Evolutionary conservation across 2,329 filamentous ascomycete species (phyloP), one percentile per base, ranked within the genome.

Genomic region (Colletotrichum zoysiae): DNA sequence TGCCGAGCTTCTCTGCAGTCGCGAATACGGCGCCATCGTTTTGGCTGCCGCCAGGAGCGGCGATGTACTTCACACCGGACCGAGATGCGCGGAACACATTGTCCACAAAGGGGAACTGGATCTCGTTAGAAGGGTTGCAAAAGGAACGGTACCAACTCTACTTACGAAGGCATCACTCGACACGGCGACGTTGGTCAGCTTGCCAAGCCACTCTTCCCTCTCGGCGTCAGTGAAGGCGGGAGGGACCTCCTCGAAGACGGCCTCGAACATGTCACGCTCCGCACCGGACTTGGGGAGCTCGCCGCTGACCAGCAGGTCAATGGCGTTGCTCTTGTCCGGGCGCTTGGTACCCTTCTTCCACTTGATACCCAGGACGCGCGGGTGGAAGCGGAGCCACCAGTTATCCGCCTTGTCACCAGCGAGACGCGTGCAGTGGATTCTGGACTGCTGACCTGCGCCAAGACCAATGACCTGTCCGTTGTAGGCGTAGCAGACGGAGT

Each of bases 371-470:
- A 98, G 88, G 16, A 96, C 93, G 65, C 94, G 92, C 77, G 94
- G 92, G 86, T 98, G 93, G 90, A 98, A 98, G 78, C 96, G 93
- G 88, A 99, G 93, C 96, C 95, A 99, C 95, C 95, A 98, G 88
- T 97, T 98, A 84, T 99, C 96, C 60, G 95, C 94, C 88, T 99
- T 99, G 87, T 98, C 95, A 73, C 96, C 96, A 14, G 96, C 96
- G 63, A 99, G 90, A 76, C 96, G 92, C 53, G 96, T 99, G 90
- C 96, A 99, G 88, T 99, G 96, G 77, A 99, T 99, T 77, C 96
- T 93, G 74, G 94, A 97, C 85, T 99, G 96, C 84, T 99, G 96
- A 73, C 96, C 96, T 67, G 96, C 96, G 75, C 96, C 96, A 67
- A 99, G 91, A 75, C 96, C 96, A 77, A 99, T 89, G 78, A 98